Evolutionary conservation across 2,329 filamentous ascomycete species (phyloP).

Genomic region (Pseudocercospora eumusae): DNA sequence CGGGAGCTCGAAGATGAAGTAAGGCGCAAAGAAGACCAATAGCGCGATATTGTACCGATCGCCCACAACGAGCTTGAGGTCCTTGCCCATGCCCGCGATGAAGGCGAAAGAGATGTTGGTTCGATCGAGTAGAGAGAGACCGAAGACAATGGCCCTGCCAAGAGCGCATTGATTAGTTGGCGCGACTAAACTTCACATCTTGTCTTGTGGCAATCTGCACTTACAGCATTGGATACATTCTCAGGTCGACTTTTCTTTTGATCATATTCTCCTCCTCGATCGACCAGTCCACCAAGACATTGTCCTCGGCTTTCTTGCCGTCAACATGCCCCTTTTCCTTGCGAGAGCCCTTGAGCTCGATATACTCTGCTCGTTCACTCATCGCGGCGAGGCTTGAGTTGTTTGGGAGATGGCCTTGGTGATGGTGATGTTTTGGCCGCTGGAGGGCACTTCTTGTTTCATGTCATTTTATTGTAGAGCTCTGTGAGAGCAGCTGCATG

Average conservation of each 20-base stretch:
- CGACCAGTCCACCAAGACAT: conserved; percentile 29
- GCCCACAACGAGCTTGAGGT: conserved; percentile 4
- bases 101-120: conserved; percentile 71
- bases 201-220: neutral
- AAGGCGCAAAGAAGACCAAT: conserved; percentile 18
- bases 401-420: neutral
- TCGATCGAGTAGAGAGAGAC: conserved; percentile 73
- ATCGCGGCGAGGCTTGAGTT: neutral
- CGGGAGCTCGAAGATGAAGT: conserved; percentile 14
- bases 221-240: conserved; percentile 34
- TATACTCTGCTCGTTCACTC: neutral
- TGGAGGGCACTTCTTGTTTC: neutral
- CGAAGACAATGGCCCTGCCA: conserved; percentile 28
- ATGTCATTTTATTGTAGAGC: neutral
- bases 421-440: neutral
- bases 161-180: neutral
- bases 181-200: neutral
- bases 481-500: neutral
- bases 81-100: conserved; percentile 19
- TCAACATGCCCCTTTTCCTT: neutral
- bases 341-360: conserved; percentile 9
- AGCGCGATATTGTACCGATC: conserved; percentile 14
- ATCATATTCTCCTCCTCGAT: conserved; percentile 32
- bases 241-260: conserved; percentile 12
- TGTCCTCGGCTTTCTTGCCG: neutral